Evolutionary conservation across 1,139 yeast species (phyloP), one percentile per base, ranked within the genome.

Genomic region (Hansenula anomala): DNA sequence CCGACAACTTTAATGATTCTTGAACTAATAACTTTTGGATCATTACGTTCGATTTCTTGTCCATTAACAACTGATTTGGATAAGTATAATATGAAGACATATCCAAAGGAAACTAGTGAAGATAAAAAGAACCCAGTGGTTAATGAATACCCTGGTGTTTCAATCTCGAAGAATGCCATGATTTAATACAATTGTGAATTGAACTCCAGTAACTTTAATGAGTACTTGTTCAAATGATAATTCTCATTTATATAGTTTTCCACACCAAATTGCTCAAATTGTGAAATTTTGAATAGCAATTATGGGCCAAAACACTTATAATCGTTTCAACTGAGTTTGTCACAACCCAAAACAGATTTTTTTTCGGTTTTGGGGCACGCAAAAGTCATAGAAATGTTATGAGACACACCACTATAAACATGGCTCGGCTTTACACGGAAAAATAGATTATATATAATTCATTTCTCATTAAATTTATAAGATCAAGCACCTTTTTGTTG

Each of bases 21-120:
- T 10, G 58, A 50, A 33, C 45, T 54, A 15, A 71, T 66, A 2
- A 69, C 66, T 7, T 38, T 44, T 0, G 73, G 70, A 39, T 78
- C 75, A 56, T 81, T 70, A 38, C 85, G 56, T 33, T 53, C 49
- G 19, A 40, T 31, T 13, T 34, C 33, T 22, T 36, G 17, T 4
- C 30, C 30, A 15, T 24, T 14, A 11, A 38, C 37, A 6, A 36
- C 33, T 7, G 49, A 43, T 14, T 41, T 46, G 25, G 36, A 19
- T 8, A 43, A 31, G 33, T 52, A 48, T 15, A 52, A 40, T 11
- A 40, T 33, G 8, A 40, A 34, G 2, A 52, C 55, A 33, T 52
- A 52, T 3, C 36, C 30, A 4, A 44, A n/a, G 5, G 57, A 52
- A 4, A 52, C 37, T 0, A 36, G n/a, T 7, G 44, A 26, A 3